Base-by-base conservation (phyloP, 2,329 filamentous ascomycete species). In the Dothideomycetidae sp. region DNA sequence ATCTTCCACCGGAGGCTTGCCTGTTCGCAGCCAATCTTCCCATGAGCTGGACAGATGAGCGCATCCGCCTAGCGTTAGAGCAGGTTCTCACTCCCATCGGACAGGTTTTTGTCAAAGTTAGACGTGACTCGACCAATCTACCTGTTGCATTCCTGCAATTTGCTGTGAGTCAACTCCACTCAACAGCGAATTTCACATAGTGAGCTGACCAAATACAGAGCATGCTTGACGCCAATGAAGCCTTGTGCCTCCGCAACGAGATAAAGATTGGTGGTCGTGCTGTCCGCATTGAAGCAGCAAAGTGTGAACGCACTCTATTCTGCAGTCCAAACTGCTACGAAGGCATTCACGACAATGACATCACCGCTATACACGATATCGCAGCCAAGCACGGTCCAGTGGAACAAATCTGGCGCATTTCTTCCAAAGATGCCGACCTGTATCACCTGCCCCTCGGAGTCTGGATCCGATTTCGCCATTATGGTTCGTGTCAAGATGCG, bases 71-170 rank as follows among this genome's bases (percentile, higher is more conserved):
- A 5, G 68, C 65, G 28, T 63, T 78, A 3, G 70, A 64, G 3
- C 55, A 61, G 5, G 54, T 59, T 12, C 78, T 79, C 51, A 57
- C 60, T 12, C 50, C 58, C 11, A 77, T 61, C 46, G 75, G 75
- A 4, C 61, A 59, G 0, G 69, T 73, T 15, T 78, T 64, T 43
- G 67, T 76, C 44, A 78, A 78, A 58, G 73, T 79, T 41, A 69
- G 71, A 26, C 68, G 74, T 12, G 73, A 78, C 46, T 43, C 41
- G 9, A 54, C 54, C 10, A 61, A 68, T 28, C 75, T 78, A 69
- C 75, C 75, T 0, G 75, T 73, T 48, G 73, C 73, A 0, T 78
- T 78, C 46, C 67, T 66, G 14, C 75, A 78, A 47, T 79, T 63
- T 48, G 75, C 69, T 2, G 73, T 75, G 50, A 60, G 68, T 21